phyloP scores from a whole-genome alignment of 2,329 filamentous ascomycete species.

The Cladosporium sp. region DNA sequence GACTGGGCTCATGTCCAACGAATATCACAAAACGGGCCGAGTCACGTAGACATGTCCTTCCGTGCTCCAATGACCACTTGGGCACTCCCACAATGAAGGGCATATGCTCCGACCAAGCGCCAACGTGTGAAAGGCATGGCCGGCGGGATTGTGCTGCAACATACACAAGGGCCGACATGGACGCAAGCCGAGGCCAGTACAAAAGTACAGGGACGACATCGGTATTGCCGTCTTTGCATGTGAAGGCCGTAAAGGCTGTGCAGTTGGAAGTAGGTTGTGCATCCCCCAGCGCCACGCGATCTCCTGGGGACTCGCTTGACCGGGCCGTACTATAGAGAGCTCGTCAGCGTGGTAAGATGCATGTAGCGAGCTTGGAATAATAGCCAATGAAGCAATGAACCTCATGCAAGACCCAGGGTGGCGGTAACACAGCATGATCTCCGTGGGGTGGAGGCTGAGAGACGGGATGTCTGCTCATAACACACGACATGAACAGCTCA shows the following conservation, averaged over 20 bases:
- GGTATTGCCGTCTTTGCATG: not conserved
- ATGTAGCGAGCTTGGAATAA: constrained; percentile 1
- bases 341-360: not conserved
- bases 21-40: not conserved
- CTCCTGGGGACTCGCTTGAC: constrained; percentile 3
- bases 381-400: constrained; percentile 13
- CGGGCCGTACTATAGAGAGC: constrained; percentile 5
- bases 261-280: constrained; percentile 17
- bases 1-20: not conserved
- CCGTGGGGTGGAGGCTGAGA: constrained; percentile 6
- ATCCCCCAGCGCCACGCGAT: constrained; percentile 12
- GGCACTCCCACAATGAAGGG: not conserved
- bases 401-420: not conserved
- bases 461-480: constrained; percentile 1
- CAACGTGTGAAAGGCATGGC: not conserved
- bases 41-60: not conserved
- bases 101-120: not conserved
- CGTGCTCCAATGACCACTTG: not conserved
- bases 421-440: constrained; percentile 9
- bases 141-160: not conserved
- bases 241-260: not conserved
- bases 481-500: constrained; percentile 2
- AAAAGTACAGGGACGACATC: not conserved
- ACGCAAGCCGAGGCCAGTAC: not conserved
- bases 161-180: not conserved